A percentile compares a stretch with the other conserved stretches of the same genome.
phyloP scores from a whole-genome alignment of 2,329 filamentous ascomycete species.

The Xylariales sp. region DNA sequence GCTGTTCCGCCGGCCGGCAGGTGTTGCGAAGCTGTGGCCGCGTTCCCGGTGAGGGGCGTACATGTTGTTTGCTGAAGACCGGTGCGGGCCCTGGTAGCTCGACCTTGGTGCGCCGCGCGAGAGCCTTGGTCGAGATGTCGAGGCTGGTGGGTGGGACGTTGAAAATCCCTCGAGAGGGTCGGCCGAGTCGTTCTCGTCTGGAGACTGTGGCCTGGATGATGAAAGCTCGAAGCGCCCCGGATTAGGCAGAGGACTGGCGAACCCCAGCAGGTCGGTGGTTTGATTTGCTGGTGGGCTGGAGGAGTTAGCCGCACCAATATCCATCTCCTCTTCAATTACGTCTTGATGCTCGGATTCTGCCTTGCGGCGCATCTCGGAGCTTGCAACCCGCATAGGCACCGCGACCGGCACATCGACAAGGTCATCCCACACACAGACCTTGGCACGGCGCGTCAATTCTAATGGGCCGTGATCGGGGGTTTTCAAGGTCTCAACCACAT shows the following conservation, averaged over 20 bases:
- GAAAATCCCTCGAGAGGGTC: conserved; percentile 14
- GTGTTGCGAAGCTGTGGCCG: conserved; percentile 49
- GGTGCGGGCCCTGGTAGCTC: conserved; percentile 37
- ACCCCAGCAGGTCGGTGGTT: conserved; percentile 65
- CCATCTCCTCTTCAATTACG: conserved; percentile 78
- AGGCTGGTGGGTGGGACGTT: conserved; percentile 7
- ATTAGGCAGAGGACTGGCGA: conserved; percentile 64
- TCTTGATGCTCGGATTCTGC: conserved; percentile 40
- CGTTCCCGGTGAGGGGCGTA: conserved; percentile 45
- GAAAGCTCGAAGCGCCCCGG: conserved; percentile 71
- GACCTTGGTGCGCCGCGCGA: conserved; percentile 13
- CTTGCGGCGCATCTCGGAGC: conserved; percentile 75
- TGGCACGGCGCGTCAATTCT: conserved; percentile 82
- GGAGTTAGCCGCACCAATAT: conserved; percentile 71
- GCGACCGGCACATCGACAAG: conserved; percentile 93
- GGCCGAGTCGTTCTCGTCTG: conserved; percentile 25
- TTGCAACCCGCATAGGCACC: conserved; percentile 80
- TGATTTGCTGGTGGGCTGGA: conserved; percentile 36
- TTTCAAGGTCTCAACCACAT: conserved; percentile 96
- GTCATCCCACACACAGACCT: conserved; percentile 98
- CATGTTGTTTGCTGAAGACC: conserved; percentile 34
- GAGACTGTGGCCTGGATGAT: conserved; percentile 36
- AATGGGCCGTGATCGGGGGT: conserved; percentile 87
- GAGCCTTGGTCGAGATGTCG: conserved; percentile 10
- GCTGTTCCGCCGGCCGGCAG: conserved; percentile 41